A percentile compares a stretch with the other conserved stretches of the same genome.
Evolutionary conservation across 1,284 basidiomycete species (phyloP).

Genomic region (Pisolithus thermaeus): DNA sequence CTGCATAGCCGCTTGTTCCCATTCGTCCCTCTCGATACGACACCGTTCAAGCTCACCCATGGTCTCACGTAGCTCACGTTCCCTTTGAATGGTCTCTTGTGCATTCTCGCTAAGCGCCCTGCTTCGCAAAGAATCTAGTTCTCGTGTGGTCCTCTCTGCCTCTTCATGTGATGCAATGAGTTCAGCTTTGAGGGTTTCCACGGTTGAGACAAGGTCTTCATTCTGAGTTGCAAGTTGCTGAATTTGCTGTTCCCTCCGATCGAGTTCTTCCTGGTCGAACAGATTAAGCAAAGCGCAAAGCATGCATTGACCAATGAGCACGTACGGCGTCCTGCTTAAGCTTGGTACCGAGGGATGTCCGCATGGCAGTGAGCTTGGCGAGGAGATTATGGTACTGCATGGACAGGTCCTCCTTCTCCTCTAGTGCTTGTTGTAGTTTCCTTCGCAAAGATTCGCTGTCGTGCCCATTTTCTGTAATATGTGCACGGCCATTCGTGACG

Average conservation of each 20-base stretch:
- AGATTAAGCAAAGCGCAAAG: conserved; percentile 2
- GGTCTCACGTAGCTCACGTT: conserved; percentile 74
- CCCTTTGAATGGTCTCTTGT: conserved; percentile 70
- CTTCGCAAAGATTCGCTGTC: conserved; percentile 46
- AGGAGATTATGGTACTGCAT: conserved; percentile 85
- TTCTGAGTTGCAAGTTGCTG: conserved; percentile 72
- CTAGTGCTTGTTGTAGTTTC: conserved; percentile 54
- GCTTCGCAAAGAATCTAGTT: conserved; percentile 64
- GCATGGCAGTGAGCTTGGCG: conserved; percentile 88
- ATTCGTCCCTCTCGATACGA: conserved; percentile 82
- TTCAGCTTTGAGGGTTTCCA: conserved; percentile 76
- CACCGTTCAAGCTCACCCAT: conserved; percentile 81
- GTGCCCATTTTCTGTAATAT: conserved; percentile 8
- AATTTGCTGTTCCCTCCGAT: conserved; percentile 79
- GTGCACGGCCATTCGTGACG: conserved; percentile 14
- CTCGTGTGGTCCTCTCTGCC: conserved; percentile 57
- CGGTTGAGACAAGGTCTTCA: conserved; percentile 61
- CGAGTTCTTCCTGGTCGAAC: conserved; percentile 83
- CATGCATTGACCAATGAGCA: conserved; percentile 17
- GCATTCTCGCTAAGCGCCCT: conserved; percentile 56
- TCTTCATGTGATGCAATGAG: conserved; percentile 72
- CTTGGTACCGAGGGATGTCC: conserved; percentile 90
- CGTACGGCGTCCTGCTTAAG: conserved; percentile 93
- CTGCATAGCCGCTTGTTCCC: conserved; percentile 73
- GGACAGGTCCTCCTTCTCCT: conserved; percentile 83